These are phyloP conservation scores for Fusarium sp. DNA, from an alignment of 2,329 filamentous ascomycete genomes.

Conservation along the genomic window DNA sequence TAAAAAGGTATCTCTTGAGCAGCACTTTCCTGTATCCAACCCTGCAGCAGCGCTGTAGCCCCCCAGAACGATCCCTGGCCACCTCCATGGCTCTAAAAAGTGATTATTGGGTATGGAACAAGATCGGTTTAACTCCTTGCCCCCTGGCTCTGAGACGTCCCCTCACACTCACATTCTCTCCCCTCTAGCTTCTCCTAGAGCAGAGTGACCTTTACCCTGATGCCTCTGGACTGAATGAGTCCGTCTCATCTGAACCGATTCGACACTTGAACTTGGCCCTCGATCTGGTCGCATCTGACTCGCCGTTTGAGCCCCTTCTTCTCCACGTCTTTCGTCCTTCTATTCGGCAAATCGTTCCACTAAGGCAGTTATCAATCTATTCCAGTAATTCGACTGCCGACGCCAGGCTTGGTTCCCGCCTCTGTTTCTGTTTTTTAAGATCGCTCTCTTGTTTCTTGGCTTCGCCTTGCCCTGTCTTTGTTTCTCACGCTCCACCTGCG, in stretches of 20 bases:
- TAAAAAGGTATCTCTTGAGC: conserved; percentile 7
- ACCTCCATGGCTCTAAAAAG: not conserved
- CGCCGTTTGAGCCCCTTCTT: conserved; percentile 28
- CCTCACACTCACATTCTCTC: not conserved
- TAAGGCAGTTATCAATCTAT: conserved; percentile 15
- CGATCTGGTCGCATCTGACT: conserved; percentile 33
- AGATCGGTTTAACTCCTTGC: conserved; percentile 22
- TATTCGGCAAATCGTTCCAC: conserved; percentile 26
- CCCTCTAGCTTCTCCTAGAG: not conserved
- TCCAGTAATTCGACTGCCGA: conserved; percentile 27
- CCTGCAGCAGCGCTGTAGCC: conserved; percentile 6
- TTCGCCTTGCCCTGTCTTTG: conserved; percentile 11
- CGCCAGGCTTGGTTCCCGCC: conserved; percentile 32
- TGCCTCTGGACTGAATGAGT: conserved; percentile 21
- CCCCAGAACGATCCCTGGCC: conserved; percentile 10
- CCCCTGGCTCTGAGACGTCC: conserved; percentile 23
- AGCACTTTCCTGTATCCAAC: not conserved
- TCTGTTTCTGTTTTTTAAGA: conserved; percentile 2
- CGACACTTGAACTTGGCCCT: conserved; percentile 29
- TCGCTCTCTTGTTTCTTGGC: conserved; percentile 13
- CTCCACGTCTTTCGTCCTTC: conserved; percentile 20
- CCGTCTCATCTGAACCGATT: conserved; percentile 28
- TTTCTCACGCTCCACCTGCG: conserved; percentile 9
- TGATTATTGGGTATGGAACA: conserved; percentile 6
- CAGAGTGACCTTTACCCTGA: conserved; percentile 4